Conservation (phyloP, 331 rosid species). For the Pyrus hybrid region DNA sequence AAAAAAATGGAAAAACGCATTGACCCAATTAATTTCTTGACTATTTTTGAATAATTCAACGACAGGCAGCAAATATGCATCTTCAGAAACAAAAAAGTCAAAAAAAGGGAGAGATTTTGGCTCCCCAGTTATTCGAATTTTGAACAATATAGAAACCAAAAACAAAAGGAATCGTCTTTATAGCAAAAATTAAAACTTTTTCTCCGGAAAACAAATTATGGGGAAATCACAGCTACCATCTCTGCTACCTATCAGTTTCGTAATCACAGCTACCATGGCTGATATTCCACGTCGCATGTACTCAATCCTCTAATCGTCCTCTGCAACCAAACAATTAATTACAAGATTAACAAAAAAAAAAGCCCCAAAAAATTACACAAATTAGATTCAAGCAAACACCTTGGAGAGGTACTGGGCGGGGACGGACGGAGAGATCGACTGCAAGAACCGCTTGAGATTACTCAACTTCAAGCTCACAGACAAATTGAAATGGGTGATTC, state of each 20-base stretch:
- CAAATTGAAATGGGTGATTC: no score
- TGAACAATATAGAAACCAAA: background rate
- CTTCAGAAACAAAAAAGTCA: background rate
- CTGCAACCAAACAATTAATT: slow-evolving; percentile 30
- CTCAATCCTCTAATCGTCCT: slow-evolving; percentile 37
- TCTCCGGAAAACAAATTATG: background rate
- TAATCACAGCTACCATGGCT: slow-evolving; percentile 74
- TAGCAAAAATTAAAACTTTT: background rate
- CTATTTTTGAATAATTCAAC: background rate
- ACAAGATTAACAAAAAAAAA: background rate
- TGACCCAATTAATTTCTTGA: background rate
- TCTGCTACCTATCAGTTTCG: slow-evolving; percentile 52
- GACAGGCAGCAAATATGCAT: background rate
- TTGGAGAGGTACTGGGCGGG: slow-evolving; percentile 51
- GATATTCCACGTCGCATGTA: slow-evolving; percentile 38
- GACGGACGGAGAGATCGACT: slow-evolving; percentile 64
- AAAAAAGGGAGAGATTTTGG: no score
- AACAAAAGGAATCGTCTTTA: background rate
- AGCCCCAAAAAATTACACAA: background rate
- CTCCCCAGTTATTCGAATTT: no score
- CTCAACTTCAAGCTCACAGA: no score
- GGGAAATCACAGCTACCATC: no score
- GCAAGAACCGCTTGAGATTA: slow-evolving; percentile 66
- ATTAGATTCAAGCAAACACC: slow-evolving; percentile 15
- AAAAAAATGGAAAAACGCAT: background rate